These are phyloP conservation scores for Mucor saturninus DNA, from an alignment of 371 early-diverging fungal species.

Conservation along the genomic window DNA sequence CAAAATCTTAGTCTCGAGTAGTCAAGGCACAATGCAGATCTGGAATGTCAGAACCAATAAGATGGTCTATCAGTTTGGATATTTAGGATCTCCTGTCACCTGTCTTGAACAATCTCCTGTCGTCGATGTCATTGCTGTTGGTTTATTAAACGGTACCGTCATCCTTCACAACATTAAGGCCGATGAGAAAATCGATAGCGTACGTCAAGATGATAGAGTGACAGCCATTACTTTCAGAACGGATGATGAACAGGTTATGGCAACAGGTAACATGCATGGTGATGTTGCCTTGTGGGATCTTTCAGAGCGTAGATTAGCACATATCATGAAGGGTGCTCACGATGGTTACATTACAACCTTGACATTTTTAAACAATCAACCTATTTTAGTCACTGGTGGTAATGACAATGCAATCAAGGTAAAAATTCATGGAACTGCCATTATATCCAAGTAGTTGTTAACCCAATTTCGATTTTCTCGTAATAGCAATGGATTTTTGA, in stretches of 20 bases:
- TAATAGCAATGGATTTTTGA: constrained; percentile 93
- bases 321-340: constrained; percentile 85
- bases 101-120: constrained; percentile 87
- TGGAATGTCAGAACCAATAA: constrained; percentile 90
- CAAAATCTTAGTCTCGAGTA: constrained; percentile 88
- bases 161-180: constrained; percentile 82
- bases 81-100: constrained; percentile 77
- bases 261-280: constrained; percentile 84
- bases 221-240: constrained; percentile 91
- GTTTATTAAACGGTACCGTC: constrained; percentile 85
- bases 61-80: constrained; percentile 80
- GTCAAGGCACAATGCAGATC: constrained; percentile 87
- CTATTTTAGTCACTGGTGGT: constrained; percentile 87
- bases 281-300: constrained; percentile 95
- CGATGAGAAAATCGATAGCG: constrained; percentile 75
- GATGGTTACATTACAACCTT: constrained; percentile 74
- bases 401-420: constrained; percentile 91
- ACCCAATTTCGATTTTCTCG: not conserved
- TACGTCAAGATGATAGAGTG: constrained; percentile 86
- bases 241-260: constrained; percentile 88
- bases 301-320: constrained; percentile 71
- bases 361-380: constrained; percentile 82
- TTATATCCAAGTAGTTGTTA: not conserved
- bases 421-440: not conserved
- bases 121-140: constrained; percentile 92